Percentiles rank a stretch among this genome's conserved stretches.
phyloP scores from a whole-genome alignment of 1,284 basidiomycete species.

The Sporisorium iseilematis-ciliati region DNA sequence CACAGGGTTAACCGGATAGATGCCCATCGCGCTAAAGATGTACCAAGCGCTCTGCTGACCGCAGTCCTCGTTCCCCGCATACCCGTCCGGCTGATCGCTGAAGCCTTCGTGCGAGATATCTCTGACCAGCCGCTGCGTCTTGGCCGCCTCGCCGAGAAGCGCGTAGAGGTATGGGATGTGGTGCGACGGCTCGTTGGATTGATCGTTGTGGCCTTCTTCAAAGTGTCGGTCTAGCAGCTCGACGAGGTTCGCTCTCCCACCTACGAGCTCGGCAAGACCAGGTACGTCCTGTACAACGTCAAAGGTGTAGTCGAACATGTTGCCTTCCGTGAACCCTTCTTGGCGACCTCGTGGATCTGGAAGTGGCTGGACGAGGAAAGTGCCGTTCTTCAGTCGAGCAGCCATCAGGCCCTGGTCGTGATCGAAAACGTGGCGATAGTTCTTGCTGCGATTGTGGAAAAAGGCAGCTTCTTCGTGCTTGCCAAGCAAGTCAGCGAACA shows the following conservation, averaged over 20 bases:
- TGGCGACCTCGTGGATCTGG: slow-evolving; percentile 76
- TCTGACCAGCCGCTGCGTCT: slow-evolving; percentile 79
- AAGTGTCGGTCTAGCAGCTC: slow-evolving; percentile 82
- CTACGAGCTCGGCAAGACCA: slow-evolving; percentile 76
- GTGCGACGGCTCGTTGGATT: slow-evolving; percentile 84
- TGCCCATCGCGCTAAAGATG: slow-evolving; percentile 80
- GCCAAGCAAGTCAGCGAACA: slow-evolving; percentile 75
- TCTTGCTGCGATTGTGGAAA: slow-evolving; percentile 75
- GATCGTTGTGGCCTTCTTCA: slow-evolving; percentile 82
- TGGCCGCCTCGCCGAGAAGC: slow-evolving; percentile 78
- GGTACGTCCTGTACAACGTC: slow-evolving; percentile 74
- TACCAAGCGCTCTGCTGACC: slow-evolving; percentile 91
- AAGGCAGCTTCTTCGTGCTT: slow-evolving; percentile 74
- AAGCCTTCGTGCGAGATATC: slow-evolving; percentile 78
- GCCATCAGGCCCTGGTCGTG: slow-evolving; percentile 82
- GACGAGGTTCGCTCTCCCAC: slow-evolving; percentile 78
- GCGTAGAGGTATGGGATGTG: slow-evolving; percentile 86
- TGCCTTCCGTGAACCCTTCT: slow-evolving; percentile 83
- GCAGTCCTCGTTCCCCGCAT: slow-evolving; percentile 87
- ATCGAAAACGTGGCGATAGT: slow-evolving; percentile 78
- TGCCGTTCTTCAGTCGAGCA: slow-evolving; percentile 77
- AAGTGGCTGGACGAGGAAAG: slow-evolving; percentile 50
- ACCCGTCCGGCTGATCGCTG: slow-evolving; percentile 77
- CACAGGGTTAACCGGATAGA: slow-evolving; percentile 81
- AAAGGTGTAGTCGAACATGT: slow-evolving; percentile 72